Evolutionary conservation across 1,284 basidiomycete species (phyloP).

Genomic region (Naganishia liquefaciens): DNA sequence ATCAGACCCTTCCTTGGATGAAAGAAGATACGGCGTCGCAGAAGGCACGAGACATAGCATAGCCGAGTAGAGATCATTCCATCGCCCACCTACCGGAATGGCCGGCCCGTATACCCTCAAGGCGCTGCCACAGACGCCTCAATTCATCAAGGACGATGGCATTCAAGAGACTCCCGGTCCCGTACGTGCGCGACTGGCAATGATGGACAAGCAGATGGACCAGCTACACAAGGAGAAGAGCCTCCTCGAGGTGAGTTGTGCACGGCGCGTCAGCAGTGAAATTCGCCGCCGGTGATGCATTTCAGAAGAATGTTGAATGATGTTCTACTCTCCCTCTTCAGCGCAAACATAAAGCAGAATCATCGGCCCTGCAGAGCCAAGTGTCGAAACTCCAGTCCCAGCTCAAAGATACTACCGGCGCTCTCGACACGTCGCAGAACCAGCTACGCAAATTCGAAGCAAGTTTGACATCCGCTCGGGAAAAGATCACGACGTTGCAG

Average conservation of each 20-base stretch:
- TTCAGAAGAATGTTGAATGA: constrained; percentile 11
- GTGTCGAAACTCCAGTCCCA: constrained; percentile 15
- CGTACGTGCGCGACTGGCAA: constrained; percentile 25
- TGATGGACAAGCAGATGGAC: constrained; percentile 31
- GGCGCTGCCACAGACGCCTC: constrained; percentile 24
- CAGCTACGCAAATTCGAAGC: constrained; percentile 16
- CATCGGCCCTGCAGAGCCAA: constrained; percentile 22
- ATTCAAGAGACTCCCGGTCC: constrained; percentile 28
- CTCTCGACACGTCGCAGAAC: constrained; percentile 23
- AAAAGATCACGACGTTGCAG: constrained; percentile 5
- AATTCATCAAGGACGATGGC: constrained; percentile 24
- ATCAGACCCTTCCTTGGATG: no score
- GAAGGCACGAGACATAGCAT: no score
- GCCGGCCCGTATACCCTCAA: constrained; percentile 19
- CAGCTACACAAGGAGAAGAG: constrained; percentile 28
- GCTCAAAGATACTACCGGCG: constrained; percentile 20
- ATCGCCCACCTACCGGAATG: background rate
- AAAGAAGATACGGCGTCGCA: no score
- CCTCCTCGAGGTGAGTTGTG: constrained; percentile 21
- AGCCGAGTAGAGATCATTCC: no score
- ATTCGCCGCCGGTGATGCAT: background rate
- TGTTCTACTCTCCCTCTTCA: constrained; percentile 8
- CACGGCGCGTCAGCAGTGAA: no score
- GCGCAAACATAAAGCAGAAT: constrained; percentile 30
- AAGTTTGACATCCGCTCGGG: constrained; percentile 1